Conservation (phyloP, 441 rosid genomes). For the Melastoma candidum region DNA sequence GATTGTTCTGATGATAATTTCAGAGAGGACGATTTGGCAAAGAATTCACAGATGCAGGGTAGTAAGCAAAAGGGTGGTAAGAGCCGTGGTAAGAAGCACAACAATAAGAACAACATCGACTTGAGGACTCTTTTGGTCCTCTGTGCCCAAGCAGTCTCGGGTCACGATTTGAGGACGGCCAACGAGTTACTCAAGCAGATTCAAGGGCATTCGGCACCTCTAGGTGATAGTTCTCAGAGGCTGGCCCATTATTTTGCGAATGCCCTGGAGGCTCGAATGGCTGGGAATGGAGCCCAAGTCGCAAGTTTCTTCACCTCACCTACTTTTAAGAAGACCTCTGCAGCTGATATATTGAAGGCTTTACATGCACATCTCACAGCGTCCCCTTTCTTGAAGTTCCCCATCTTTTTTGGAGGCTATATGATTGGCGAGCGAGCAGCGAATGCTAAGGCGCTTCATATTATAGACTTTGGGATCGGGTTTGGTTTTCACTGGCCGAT, state of each 20-base stretch:
- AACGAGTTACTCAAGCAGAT: slow-evolving; percentile 7
- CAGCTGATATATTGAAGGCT: not conserved
- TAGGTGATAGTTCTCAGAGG: not conserved
- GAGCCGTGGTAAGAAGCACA: not conserved
- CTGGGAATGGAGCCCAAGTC: not conserved
- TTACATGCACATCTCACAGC: not conserved
- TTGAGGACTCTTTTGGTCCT: not conserved
- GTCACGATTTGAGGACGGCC: slow-evolving; percentile 1
- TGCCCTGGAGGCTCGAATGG: not conserved
- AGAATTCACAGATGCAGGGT: not conserved
- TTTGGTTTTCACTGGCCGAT: slow-evolving; percentile 9
- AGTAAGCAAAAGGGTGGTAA: not conserved
- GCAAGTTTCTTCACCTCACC: not conserved
- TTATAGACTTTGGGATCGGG: slow-evolving; percentile 1
- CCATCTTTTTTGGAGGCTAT: slow-evolving; percentile 3
- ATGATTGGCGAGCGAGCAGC: not conserved
- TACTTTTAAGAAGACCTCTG: not conserved
- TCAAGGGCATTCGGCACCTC: not conserved
- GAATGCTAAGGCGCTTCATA: slow-evolving; percentile 3
- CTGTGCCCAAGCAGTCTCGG: slow-evolving; percentile 5
- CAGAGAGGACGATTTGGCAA: not conserved
- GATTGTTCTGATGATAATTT: not conserved
- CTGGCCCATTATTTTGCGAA: slow-evolving; percentile 4
- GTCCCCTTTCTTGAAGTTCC: not conserved
- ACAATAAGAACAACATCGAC: not conserved